Evolutionary conservation across 2,329 filamentous ascomycete genomes (phyloP).

Genomic region (Colletotrichum cuscutae): DNA sequence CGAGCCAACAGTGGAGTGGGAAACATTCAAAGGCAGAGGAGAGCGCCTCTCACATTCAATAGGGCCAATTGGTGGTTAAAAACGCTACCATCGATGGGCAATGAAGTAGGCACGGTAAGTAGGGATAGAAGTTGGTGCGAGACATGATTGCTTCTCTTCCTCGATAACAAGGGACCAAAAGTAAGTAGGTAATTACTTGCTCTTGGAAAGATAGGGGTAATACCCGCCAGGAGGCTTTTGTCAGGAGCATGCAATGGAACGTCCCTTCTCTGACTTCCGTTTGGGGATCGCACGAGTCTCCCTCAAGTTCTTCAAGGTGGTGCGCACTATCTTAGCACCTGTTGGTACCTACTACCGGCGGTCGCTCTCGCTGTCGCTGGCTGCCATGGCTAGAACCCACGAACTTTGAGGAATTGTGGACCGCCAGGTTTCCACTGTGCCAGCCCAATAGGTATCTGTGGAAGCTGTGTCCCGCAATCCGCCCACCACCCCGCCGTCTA

Average conservation of each 20-base stretch:
- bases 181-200: too few species aligned
- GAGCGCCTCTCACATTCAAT: too few species aligned
- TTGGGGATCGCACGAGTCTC: neutral
- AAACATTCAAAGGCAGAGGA: neutral
- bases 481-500: neutral
- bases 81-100: too few species aligned
- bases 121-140: neutral
- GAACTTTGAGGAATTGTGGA: too few species aligned
- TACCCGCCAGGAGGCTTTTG: neutral
- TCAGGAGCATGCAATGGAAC: neutral
- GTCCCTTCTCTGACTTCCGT: neutral
- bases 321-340: neutral
- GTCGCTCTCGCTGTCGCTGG: too few species aligned
- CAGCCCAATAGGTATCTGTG: too few species aligned
- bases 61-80: too few species aligned
- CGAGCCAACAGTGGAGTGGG: neutral
- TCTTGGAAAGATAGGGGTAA: neutral
- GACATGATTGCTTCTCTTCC: neutral
- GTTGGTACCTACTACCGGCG: too few species aligned
- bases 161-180: too few species aligned
- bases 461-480: too few species aligned
- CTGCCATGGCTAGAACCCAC: too few species aligned
- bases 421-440: too few species aligned
- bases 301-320: neutral
- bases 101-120: neutral